These are phyloP conservation scores for Lithocarpus polystachyus DNA, from an alignment of 306 rosid genomes.

Conservation along the genomic window DNA sequence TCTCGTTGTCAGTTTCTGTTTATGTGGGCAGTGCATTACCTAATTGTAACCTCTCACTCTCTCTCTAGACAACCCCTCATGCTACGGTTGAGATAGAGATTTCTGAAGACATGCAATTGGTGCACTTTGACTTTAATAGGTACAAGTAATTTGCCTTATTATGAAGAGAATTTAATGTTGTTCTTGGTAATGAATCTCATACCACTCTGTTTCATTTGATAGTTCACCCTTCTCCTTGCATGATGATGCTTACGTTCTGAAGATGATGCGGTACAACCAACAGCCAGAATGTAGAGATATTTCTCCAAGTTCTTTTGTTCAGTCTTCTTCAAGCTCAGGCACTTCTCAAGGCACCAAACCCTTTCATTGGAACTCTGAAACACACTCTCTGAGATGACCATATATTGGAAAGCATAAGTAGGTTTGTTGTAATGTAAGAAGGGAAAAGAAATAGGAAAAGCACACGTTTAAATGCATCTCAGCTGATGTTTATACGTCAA, in stretches of 20 bases:
- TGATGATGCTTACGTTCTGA: conserved; percentile 30
- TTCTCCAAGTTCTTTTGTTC: conserved; percentile 17
- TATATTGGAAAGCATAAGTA: not conserved
- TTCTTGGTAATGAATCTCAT: not conserved
- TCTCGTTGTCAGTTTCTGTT: not conserved
- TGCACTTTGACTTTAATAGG: conserved; percentile 37
- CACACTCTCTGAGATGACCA: conserved; percentile 3
- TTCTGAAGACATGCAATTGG: conserved; percentile 39
- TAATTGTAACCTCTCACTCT: not conserved
- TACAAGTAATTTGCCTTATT: not conserved
- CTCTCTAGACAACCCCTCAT: conserved; percentile 31
- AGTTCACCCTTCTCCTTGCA: conserved; percentile 37
- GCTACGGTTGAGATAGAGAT: conserved; percentile 41
- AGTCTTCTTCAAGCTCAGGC: conserved; percentile 21
- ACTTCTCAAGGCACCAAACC: conserved; percentile 6
- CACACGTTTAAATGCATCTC: not conserved
- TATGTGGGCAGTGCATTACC: not conserved
- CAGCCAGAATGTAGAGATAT: conserved; percentile 9
- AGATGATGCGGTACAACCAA: conserved; percentile 17
- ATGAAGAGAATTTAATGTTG: not conserved
- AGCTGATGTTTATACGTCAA: too few relatives aligned
- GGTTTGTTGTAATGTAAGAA: not conserved
- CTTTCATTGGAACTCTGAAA: conserved; percentile 28
- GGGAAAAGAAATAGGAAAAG: not conserved
- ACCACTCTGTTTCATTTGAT: not conserved